Evolutionary conservation across 768 basidiomycete genomes (phyloP).

Genomic region (Melanogaster broomeanus): DNA sequence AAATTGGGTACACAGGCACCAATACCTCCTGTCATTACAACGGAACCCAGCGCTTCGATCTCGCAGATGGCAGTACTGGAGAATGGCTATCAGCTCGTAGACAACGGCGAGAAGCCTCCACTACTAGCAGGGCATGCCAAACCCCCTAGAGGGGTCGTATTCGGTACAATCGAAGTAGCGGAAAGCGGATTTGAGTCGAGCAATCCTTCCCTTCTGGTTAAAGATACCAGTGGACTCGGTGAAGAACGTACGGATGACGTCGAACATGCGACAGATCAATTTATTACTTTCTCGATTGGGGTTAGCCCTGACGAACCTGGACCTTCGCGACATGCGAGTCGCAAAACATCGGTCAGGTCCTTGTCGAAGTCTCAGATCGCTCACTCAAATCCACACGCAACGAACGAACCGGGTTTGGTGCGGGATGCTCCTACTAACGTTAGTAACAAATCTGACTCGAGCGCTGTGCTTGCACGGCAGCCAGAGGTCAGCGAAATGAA

Average conservation of each 20-base stretch:
- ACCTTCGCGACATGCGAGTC: constrained; percentile 23
- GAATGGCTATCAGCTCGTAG: neutral
- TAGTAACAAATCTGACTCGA: neutral
- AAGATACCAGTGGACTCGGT: neutral
- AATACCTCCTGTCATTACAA: constrained; percentile 11
- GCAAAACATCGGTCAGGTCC: constrained; percentile 25
- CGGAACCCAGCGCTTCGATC: constrained; percentile 9
- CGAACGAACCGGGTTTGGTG: neutral
- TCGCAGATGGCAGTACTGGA: neutral
- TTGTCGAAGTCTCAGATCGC: constrained; percentile 10
- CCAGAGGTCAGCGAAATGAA: constrained; percentile 12
- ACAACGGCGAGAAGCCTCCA: neutral
- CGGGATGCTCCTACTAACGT: neutral
- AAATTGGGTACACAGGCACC: constrained; percentile 17
- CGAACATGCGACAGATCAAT: constrained; percentile 28
- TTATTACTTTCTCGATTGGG: constrained; percentile 47
- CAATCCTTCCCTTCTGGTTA: neutral
- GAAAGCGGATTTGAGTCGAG: constrained; percentile 16
- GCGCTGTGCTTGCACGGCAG: neutral
- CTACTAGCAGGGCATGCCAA: neutral
- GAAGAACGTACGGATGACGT: constrained; percentile 14
- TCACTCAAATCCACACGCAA: neutral
- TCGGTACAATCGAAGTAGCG: constrained; percentile 49
- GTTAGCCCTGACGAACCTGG: constrained; percentile 39
- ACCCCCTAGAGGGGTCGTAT: constrained; percentile 40